Evolutionary conservation across 1,284 basidiomycete species (phyloP).

Genomic region (Volvariella surrecta): DNA sequence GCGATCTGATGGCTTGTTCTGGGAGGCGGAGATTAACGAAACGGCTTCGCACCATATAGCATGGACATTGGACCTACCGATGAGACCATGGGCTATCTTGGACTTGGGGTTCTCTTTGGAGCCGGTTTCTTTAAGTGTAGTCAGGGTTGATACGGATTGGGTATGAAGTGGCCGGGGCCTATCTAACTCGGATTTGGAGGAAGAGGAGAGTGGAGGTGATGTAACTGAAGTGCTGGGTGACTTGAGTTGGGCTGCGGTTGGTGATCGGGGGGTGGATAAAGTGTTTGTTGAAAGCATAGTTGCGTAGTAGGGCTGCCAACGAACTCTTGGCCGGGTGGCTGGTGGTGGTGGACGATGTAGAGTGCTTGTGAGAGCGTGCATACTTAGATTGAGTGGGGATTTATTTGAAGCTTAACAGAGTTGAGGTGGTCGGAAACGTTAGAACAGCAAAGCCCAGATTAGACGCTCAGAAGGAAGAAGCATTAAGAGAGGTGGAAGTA

Average conservation of each 20-base stretch:
- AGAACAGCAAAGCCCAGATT: conserved; percentile 12
- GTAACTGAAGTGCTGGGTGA: conserved; percentile 50
- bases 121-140: conserved; percentile 25
- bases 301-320: conserved; percentile 66
- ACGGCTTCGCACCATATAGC: conserved; percentile 1
- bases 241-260: conserved; percentile 30
- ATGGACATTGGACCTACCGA: conserved; percentile 53
- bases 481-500: conserved; percentile 12
- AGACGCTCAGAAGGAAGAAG: conserved; percentile 12
- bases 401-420: conserved; percentile 9
- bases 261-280: conserved; percentile 34
- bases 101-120: conserved; percentile 44
- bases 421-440: conserved; percentile 9
- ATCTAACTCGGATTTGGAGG: conserved; percentile 29
- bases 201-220: conserved; percentile 30
- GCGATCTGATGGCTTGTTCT: conserved; percentile 71
- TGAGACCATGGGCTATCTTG: conserved; percentile 55
- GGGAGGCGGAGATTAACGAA: conserved; percentile 14
- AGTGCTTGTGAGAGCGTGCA: conserved; percentile 54
- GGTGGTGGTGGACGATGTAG: conserved; percentile 60
- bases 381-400: conserved; percentile 18
- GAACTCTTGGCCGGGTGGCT: conserved; percentile 52
- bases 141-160: conserved; percentile 19
- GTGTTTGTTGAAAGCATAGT: conserved; percentile 28
- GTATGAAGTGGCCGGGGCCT: conserved; percentile 22